These are phyloP conservation scores for Entelexis sorbosivorans DNA, from an alignment of 1,139 yeast species.

Conservation along the genomic window DNA sequence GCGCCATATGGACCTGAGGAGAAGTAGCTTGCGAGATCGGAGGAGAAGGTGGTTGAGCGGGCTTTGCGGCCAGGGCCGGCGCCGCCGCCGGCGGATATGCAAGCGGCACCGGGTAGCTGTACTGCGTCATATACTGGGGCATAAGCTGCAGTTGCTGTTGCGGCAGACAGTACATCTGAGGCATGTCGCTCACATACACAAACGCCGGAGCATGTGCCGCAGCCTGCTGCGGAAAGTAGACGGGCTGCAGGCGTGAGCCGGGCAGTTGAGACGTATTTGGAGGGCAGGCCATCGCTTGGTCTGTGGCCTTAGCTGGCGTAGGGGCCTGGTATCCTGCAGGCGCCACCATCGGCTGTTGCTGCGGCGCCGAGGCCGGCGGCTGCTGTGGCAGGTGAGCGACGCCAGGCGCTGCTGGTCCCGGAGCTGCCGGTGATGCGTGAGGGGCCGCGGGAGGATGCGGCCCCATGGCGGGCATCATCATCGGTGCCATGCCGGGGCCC, in stretches of 20 bases:
- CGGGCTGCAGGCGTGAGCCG: background rate
- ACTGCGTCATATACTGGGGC: constrained; percentile 10
- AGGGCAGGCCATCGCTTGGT: background rate
- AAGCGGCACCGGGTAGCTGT: constrained; percentile 7
- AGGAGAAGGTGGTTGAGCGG: background rate
- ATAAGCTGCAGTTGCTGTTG: constrained; percentile 3
- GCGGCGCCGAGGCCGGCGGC: too few relatives aligned
- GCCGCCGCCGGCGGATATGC: constrained; percentile 5
- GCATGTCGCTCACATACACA: constrained; percentile 5
- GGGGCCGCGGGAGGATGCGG: background rate
- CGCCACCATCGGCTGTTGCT: background rate
- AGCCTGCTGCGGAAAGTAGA: background rate
- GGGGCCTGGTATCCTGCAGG: background rate
- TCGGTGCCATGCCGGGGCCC: background rate
- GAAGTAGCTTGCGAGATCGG: constrained; percentile 1
- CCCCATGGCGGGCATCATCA: constrained; percentile 1
- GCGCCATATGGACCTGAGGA: constrained; percentile 1
- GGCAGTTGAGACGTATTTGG: background rate
- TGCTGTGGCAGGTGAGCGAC: background rate
- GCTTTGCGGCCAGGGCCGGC: background rate
- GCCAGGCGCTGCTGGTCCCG: background rate
- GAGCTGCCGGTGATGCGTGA: background rate
- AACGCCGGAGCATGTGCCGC: constrained; percentile 2
- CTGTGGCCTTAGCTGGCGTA: background rate
- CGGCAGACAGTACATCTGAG: constrained; percentile 4